A percentile compares a stretch with the other conserved stretches of the same genome.
These are phyloP conservation scores for Sphagnum magellanicum DNA, from an alignment of 228 moss, liverwort and hornwort species.

Conservation along the genomic window DNA sequence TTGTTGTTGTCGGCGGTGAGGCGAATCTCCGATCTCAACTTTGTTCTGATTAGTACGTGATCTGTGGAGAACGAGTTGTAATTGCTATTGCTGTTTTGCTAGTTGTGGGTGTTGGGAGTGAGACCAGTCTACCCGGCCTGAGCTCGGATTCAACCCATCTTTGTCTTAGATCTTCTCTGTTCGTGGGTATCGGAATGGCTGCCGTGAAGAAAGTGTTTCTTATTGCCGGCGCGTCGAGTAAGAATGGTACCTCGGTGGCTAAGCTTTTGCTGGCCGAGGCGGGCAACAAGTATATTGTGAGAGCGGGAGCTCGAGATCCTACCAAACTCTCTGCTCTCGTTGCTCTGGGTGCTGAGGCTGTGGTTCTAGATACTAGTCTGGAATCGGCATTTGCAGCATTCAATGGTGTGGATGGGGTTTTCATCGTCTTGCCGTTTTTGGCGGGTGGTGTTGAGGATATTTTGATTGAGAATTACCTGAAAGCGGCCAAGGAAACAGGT, in stretches of 20 bases:
- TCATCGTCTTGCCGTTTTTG: constrained; percentile 6
- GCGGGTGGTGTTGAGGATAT: not conserved
- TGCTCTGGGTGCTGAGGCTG: constrained; percentile 8
- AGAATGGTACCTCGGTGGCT: constrained; percentile 11
- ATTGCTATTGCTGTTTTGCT: too few species aligned
- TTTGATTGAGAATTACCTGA: constrained; percentile 4
- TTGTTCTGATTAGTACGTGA: too few species aligned
- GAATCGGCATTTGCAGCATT: constrained; percentile 13
- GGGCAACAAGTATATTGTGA: constrained; percentile 1
- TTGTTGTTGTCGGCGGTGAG: too few species aligned
- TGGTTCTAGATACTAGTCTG: constrained; percentile 4
- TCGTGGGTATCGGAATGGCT: not conserved
- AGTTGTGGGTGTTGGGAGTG: too few species aligned
- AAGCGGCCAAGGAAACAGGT: constrained; percentile 6
- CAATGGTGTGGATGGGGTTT: constrained; percentile 5
- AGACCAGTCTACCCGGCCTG: too few species aligned
- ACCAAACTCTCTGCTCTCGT: not conserved
- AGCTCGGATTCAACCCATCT: too few species aligned
- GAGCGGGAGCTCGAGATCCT: constrained; percentile 11
- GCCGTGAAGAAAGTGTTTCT: constrained; percentile 1
- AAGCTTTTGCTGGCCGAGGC: constrained; percentile 8
- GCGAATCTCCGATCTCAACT: too few species aligned
- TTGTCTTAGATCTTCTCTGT: not conserved
- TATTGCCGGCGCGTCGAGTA: constrained; percentile 7
- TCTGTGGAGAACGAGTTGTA: too few species aligned